Evolutionary conservation across 495 filamentous ascomycete genomes (phyloP), one percentile per base, ranked within the genome.

Genomic region (Tuber indicum): DNA sequence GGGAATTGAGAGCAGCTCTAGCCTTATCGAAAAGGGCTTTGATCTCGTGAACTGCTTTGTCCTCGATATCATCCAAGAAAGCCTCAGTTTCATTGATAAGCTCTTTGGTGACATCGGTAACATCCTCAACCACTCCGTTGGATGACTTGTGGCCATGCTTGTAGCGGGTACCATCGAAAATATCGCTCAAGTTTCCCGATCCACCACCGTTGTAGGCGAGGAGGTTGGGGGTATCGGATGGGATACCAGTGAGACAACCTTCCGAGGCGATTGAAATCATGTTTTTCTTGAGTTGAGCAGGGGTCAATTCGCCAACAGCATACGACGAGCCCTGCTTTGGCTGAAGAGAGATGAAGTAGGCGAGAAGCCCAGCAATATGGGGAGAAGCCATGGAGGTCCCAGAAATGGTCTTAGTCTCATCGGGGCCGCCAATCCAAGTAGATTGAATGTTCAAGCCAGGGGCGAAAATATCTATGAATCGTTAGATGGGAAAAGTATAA

Each of bases 191-290:
- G 90, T 99, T 98, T 85, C 88, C 89, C 79, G 89, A 91, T 79
- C 96, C 96, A 86, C 94, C 96, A 85, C 96, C 96, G 88, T 99
- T 99, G 95, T 96, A 99, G 85, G 95, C 95, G 72, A 99, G 94
- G 78, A 98, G 84, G 87, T 93, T 93, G 78, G 89, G 89, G 78
- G 96, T 98, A 85, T 93, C 90, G 26, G 85, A 86, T 69, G 96
- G 96, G 66, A 99, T 92, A 82, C 96, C 93, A 81, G 88, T 88
- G 26, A 99, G 91, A 80, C 90, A 89, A 83, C 88, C 94, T 77
- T 88, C 82, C 72, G 96, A 98, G 80, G 92, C 94, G 81, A 98
- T 90, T 81, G 87, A 86, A 84, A 98, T 91, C 73, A 99, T 86
- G 85, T 90, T 91, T 81, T 89, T 87, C 92, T 99, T 99, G 75